Evolutionary conservation across 75 land plant genomes (phyloP), one percentile per base, ranked within the genome.

Genomic region (Pinus taeda): DNA sequence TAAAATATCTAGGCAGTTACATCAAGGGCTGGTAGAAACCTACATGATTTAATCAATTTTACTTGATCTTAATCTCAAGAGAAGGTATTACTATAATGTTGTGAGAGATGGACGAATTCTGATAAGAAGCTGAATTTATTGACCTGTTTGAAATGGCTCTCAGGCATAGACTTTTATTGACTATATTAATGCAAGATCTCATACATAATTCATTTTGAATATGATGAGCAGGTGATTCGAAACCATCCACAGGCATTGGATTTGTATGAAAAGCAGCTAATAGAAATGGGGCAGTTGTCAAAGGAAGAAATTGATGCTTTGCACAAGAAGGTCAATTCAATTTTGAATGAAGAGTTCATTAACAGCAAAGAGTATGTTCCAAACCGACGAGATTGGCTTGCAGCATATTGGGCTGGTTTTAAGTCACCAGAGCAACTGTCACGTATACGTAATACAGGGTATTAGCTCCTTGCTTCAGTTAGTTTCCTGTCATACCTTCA

Each of bases 381-480:
- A 36, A 85, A 77, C 30, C 89, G 77, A 67, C 84, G 96, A 73
- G 98, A 95, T 72, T 95, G 98, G 98, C 94, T 95, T 74, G 83
- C 98, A 59, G 93, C 98, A 60, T 92, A 87, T 75, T 94, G 99
- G 99, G 15, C 98, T 76, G 99, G 98, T 30, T 96, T 94, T 83
- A 96, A 96, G 80, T 90, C 98, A 42, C 99, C 99, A 60, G 99
- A 94, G 75, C 99, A 96, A 80, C 74, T 94, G 29, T 96, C 99
- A 17, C 91, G 95, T 53, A 75, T 95, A 17, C 87, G 92, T 57
- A 92, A 96, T 77, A 96, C 99, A 69, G 99, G 99, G 99, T 96
- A 84, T 75, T 74, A 36, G 24, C 33, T 39, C 49, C 57, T 26
- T 59, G 55, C 59, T 13, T 56, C 37, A 24, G 24, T 63, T 21